Base-by-base conservation (phyloP, 306 rosid species). In the Ziziphus jujuba region DNA sequence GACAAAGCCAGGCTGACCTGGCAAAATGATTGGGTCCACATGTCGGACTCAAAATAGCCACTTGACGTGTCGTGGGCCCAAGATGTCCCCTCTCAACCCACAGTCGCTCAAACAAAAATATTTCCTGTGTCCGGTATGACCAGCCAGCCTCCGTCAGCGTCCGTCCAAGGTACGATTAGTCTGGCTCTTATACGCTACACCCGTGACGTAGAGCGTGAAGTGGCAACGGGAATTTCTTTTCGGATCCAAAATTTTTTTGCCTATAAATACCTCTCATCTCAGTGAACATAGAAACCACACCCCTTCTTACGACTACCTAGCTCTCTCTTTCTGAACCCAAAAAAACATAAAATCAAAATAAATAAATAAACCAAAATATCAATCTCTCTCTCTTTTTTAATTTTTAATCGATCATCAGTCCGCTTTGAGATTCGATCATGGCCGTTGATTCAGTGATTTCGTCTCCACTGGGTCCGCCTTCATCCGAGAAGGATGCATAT, bases 11-110 rank as follows among this genome's bases (percentile, higher is more conserved):
- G 19, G 82, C 66, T 81, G 77, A 90, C 71, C 17, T 83, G 91
- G 88, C 76, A n/a, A 52, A 0, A 14, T 10, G 44, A 0, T 33
- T 52, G 89, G 82, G 67, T 85, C 90, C 48, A 64, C 78, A 0
- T 86, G 98, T 84, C 89, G 64, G 80, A 2, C 72, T 49, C 2
- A 7, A 2, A 0, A 6, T 2, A 7, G 16, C 52, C 20, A 31
- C 28, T 67, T 13, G 76, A 86, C 87, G 86, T 80, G 90, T 84
- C 14, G 7, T 24, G 28, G 80, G 76, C 66, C 93, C 96, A 71
- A 70, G 74, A 8, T 92, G 98, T 84, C 56, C 38, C 79, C 82
- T 33, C 5, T 0, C 0, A 0, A n/a, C 21, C 28, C 0, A 35
- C 86, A 74, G 6, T 3, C 34, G 12, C 49, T 47, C 10, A 14